These are phyloP conservation scores for Madurella fahalii DNA, from an alignment of 2,329 filamentous ascomycete species.

Conservation along the genomic window DNA sequence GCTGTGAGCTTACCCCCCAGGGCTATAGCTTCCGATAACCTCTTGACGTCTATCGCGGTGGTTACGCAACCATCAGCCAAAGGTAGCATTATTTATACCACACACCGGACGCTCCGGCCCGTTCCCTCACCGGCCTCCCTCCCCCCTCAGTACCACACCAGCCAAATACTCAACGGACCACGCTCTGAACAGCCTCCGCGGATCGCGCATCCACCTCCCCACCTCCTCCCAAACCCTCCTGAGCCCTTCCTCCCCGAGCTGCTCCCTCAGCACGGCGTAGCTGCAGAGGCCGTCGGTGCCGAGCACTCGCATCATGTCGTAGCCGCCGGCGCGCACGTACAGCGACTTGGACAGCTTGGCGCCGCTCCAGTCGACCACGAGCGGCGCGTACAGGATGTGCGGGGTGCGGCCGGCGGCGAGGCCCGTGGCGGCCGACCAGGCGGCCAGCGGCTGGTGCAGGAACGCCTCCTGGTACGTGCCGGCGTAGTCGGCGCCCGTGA, in stretches of 20 bases:
- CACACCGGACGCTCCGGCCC: too few species aligned
- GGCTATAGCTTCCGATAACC: too few species aligned
- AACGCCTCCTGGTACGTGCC: constrained; percentile 10
- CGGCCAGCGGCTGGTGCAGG: constrained; percentile 9
- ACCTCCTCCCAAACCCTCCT: constrained; percentile 9
- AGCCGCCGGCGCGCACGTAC: constrained; percentile 8
- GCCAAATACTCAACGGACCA: constrained; percentile 9
- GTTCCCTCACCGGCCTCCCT: neutral
- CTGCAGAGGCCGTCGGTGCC: constrained; percentile 8
- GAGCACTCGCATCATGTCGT: constrained; percentile 2
- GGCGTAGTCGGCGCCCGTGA: constrained; percentile 12
- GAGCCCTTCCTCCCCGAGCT: neutral
- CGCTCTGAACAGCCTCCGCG: constrained; percentile 4
- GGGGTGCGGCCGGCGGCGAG: neutral
- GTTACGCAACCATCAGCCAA: too few species aligned
- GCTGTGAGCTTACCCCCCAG: too few species aligned
- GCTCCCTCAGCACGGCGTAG: neutral
- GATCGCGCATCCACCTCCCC: constrained; percentile 8
- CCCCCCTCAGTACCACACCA: neutral
- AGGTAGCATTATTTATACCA: too few species aligned
- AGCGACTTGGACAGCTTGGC: constrained; percentile 11
- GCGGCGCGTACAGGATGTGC: constrained; percentile 10
- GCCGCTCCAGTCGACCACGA: constrained; percentile 12
- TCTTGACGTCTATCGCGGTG: too few species aligned
- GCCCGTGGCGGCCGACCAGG: constrained; percentile 1